A percentile compares a stretch with the other conserved stretches of the same genome.
Evolutionary conservation across 2,329 filamentous ascomycete species (phyloP).

Genomic region (Phaeomoniella chlamydospora): DNA sequence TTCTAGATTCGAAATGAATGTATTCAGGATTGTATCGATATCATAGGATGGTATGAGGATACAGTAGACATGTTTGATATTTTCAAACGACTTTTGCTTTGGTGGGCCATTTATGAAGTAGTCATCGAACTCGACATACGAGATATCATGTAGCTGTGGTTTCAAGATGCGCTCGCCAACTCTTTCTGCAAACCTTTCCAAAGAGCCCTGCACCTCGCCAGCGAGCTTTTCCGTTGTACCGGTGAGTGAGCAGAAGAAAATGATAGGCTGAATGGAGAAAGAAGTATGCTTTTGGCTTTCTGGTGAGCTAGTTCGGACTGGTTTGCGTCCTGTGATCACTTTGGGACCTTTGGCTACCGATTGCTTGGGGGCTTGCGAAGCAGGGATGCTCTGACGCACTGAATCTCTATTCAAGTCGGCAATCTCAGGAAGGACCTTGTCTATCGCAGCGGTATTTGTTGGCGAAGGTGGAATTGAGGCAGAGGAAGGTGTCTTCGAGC

Average conservation of each 20-base stretch:
- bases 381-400: too few species aligned
- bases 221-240: slow-evolving; percentile 67
- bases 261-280: slow-evolving; percentile 43
- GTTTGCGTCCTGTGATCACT: slow-evolving; percentile 11
- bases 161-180: slow-evolving; percentile 25
- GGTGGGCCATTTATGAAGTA: slow-evolving; percentile 73
- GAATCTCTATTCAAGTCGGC: too few species aligned
- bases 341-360: too few species aligned
- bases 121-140: slow-evolving; percentile 83
- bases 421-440: too few species aligned
- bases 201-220: slow-evolving; percentile 32
- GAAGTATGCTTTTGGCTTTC: slow-evolving; percentile 2
- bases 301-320: not conserved
- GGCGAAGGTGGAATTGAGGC: not conserved
- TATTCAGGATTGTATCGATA: slow-evolving; percentile 82
- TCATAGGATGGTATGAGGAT: slow-evolving; percentile 85
- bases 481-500: not conserved
- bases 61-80: slow-evolving; percentile 54
- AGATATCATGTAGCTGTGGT: slow-evolving; percentile 60
- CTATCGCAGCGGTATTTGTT: slow-evolving; percentile 3
- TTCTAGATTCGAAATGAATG: slow-evolving; percentile 70
- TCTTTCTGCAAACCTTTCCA: not conserved
- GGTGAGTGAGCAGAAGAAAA: slow-evolving; percentile 86
- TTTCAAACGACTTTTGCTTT: slow-evolving; percentile 25
- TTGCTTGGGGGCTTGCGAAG: too few species aligned